Base-by-base conservation (phyloP, 257 asterid species). In the Coffea canephora region DNA sequence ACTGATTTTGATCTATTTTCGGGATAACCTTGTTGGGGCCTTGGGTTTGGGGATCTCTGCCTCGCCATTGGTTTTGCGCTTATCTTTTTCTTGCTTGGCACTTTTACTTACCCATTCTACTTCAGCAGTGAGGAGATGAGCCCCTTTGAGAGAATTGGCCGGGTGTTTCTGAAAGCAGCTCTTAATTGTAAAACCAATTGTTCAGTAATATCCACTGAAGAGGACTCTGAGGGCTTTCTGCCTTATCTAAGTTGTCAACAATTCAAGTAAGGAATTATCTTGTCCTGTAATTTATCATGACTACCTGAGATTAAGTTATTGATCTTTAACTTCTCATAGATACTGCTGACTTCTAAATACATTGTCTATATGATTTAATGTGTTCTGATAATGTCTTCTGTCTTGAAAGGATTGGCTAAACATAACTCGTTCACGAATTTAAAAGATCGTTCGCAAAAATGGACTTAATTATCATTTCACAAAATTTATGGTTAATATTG, bases 31-130 rank as follows among this genome's bases (percentile, higher is more conserved):
- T 14, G 88, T 64, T 87, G 88, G 90, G 84, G 83, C 75, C 88
- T 87, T 1, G 88, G 88, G 62, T 84, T 85, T 76, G 90, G 90
- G 76, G 78, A 84, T 39, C 88, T 87, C 43, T 84, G 87, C 36
- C 69, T 87, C 7, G 52, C 78, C 36, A 84, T 87, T 85, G 81
- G 64, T 70, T 46, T 85, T 62, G 85, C 87, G 10, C 82, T 84
- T 11, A 9, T 83, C 41, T 43, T 78, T 36, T 87, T 84, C 80
- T 81, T 87, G 82, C 79, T 84, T 78, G 90, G 88, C 36, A 82
- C 85, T 66, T 31, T 21, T 13, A 82, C 87, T 41, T 87, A 84
- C n/a, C 81, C 88, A 41, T 85, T 82, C 66, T 76, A 49, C 48
- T 12, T 68, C 25, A 70, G 52, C 64, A 54, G 27, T 66, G 76